Percentiles rank a stretch among this genome's conserved stretches.
Evolutionary conservation across 179 eudicot genomes (phyloP).

Genomic region (Silene coronaria): DNA sequence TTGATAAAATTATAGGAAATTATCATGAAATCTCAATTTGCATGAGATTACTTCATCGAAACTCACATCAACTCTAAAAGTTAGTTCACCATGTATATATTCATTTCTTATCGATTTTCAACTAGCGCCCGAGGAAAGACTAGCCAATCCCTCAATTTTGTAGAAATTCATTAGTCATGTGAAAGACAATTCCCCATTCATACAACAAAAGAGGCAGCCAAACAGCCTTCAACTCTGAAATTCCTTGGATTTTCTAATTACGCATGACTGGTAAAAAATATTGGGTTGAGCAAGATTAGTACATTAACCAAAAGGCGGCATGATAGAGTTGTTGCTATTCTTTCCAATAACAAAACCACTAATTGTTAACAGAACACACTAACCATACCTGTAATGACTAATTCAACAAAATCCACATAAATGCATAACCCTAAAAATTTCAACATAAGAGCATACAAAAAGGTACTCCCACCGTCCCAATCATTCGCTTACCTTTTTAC

Average conservation of each 20-base stretch:
- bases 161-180: not conserved
- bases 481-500: too few relatives aligned
- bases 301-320: not conserved
- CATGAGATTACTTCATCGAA: not conserved
- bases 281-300: not conserved
- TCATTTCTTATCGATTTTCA: not conserved
- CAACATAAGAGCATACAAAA: not conserved
- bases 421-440: not conserved
- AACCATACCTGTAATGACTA: not conserved
- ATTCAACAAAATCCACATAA: not conserved
- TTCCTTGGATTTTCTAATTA: too few relatives aligned
- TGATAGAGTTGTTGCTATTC: not conserved
- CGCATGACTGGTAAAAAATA: not conserved
- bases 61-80: not conserved
- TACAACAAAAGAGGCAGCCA: not conserved
- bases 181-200: not conserved
- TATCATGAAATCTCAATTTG: not conserved
- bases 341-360: too few relatives aligned
- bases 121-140: not conserved
- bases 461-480: too few relatives aligned
- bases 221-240: not conserved
- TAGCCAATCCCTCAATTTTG: not conserved
- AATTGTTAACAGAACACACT: not conserved
- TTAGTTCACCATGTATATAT: too few relatives aligned
- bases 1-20: not conserved